Base-by-base conservation (phyloP, 2,329 filamentous ascomycete species). In the Alternaria ventricosa region DNA sequence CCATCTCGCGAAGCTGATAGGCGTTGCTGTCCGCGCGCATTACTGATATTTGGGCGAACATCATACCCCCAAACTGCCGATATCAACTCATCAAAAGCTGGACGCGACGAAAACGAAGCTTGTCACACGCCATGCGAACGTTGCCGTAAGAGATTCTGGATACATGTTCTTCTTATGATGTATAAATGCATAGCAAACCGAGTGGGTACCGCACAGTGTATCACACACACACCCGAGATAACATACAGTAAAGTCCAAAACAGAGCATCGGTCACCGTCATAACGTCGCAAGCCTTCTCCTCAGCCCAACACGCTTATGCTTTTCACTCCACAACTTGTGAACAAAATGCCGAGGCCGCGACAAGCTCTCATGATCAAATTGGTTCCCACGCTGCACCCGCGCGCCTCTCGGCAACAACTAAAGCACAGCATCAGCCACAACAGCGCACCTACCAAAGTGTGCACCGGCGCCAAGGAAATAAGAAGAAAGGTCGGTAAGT, bases 331-430 rank as follows among this genome's bases (percentile, higher is more conserved):
- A 36, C 30, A n/a, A 36, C 8, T 23, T 20, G 22, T 51, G 49
- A 20, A 36, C 33, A 9, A 53, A 20, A 25, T 23, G 20, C 15
- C 25, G 49, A 53, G 22, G 30, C 13, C 13, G 28, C 33, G 11
- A 33, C 20, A 41, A 15, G 25, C 28, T 53, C 28, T 41, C 20
- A 18, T 53, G 28, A 20, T 25, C 20, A 25, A 53, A 53, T 7
- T 25, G 49, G 8, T 57, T 57, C 20, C 44, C 18, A 27, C 55
- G 55, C 28, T 33, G 20, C 4, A 57, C 22, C 18, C 44, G 33
- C 28, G 23, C 28, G 9, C 55, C 55, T 15, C 28, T 57, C 44
- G 28, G 55, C 18, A 57, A 57, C 44, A 57, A 27, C 55, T 57
- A 57, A 18, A 41, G 12, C 45, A 9, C 18, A 15, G 28, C 27